Conservation (phyloP, 1,284 basidiomycete genomes). For the Ganoderma sp. region DNA sequence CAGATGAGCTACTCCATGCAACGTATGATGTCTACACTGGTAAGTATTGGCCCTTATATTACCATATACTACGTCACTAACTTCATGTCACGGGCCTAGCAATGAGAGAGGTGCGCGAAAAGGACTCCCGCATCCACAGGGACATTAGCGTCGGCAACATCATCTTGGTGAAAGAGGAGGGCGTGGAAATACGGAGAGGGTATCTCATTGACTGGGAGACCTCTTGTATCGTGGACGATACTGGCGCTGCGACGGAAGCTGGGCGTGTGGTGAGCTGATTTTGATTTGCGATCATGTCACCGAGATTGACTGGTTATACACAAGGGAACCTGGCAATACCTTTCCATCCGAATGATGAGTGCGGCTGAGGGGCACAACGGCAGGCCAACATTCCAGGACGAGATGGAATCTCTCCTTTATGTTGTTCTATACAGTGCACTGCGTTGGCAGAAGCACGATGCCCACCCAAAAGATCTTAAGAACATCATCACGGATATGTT, state of each 20-base stretch:
- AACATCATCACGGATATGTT: neutral
- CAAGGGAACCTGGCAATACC: constrained; percentile 24
- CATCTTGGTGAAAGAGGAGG: constrained; percentile 17
- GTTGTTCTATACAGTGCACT: constrained; percentile 23
- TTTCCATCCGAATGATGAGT: constrained; percentile 9
- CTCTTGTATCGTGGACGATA: constrained; percentile 10
- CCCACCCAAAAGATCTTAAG: neutral
- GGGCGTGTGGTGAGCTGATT: neutral
- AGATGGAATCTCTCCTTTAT: constrained; percentile 30
- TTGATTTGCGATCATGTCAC: neutral
- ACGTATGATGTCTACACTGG: neutral
- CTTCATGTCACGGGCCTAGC: neutral
- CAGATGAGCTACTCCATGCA: neutral
- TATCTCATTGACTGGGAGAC: constrained; percentile 25
- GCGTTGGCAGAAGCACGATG: constrained; percentile 5
- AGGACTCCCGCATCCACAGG: constrained; percentile 16
- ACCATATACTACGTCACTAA: neutral
- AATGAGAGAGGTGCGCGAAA: constrained; percentile 15
- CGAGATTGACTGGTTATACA: neutral
- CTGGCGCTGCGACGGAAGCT: constrained; percentile 1
- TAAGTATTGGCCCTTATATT: neutral
- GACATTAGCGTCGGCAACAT: constrained; percentile 26
- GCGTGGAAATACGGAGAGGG: constrained; percentile 4
- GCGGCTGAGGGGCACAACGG: neutral
- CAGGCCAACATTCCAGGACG: constrained; percentile 18